Evolutionary conservation across 768 basidiomycete species (phyloP), one percentile per base, ranked within the genome.

Genomic region (Calocybe gangraenosa): DNA sequence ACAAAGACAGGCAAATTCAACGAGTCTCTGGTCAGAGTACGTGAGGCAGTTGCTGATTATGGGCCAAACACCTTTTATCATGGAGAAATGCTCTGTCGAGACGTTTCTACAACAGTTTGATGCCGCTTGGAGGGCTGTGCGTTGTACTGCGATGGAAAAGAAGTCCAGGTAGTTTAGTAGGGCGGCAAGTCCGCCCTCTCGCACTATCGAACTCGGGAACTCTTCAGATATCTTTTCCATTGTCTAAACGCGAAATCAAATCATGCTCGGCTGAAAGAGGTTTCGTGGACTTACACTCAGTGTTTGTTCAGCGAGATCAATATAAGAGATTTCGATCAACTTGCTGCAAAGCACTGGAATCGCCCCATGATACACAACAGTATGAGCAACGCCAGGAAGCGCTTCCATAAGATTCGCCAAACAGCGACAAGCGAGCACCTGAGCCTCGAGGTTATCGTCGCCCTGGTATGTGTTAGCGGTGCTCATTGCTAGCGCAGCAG

Each of bases 211-310:
- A 52, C 87, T 87, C 0, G 96, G 94, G 54, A 93, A 94, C 65
- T 98, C 96, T 61, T 95, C 92, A 2, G 95, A 95, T 28, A 99
- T 94, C 70, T 99, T 99, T 70, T 97, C 92, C 71, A 96, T 73
- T 0, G 95, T 99, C 95, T 97, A 19, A 35, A 33, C n/a, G 50
- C 46, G 40, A 46, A 45, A 50, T 54, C 37, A 14, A 52, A 52
- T 48, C 47, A 47, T 39, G 42, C 58, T 50, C 49, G 54, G 39
- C 46, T 22, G 40, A 40, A 46, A 38, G 39, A 28, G 37, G 21
- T 40, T 47, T 42, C 55, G 37, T 53, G 43, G 28, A 80, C 93
- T 71, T 71, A 97, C 95, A 60, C 91, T 94, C 53, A 99, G 69
- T 7, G 95, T 97, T 68, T 99, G 96, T 62, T 98, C 96, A 10